Base-by-base conservation (phyloP, 192 early-diverging fungal species). In the Entomortierella beljakovae region DNA sequence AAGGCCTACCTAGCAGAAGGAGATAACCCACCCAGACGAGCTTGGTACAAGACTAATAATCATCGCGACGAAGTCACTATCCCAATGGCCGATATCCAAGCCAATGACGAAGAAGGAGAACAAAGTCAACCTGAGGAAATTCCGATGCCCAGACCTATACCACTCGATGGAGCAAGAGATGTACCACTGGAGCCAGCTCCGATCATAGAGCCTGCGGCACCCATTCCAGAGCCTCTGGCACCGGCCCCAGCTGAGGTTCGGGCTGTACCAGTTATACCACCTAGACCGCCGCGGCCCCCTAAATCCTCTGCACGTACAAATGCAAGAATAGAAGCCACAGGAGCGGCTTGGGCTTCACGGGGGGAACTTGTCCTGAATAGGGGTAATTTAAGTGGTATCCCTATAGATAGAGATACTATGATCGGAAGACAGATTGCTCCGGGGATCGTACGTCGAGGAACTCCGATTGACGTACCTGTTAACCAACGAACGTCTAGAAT, bases 311-410 rank as follows among this genome's bases (percentile, higher is more conserved):
- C 56, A 2, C 56, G 56, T 0, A 32, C 56, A 6, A 57, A 57
- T n/a, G 29, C 56, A 13, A 35, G 33, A 5, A 33, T 57, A 6
- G 33, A 29, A 32, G 56, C 56, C 56, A 34, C 56, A 57, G 56
- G 56, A 32, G 56, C 56, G 56, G 56, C 56, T 57, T 57, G 56
- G 56, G 33, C 37, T 57, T 34, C 29, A 35, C 56, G 56, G 20
- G 56, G 56, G 56, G 56, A 34, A 32, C 13, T 34, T 57, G 56
- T 35, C 32, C 56, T 57, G 37, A 57, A 57, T 57, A 31, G 33
- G 16, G 56, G 56, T 6, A 57, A 57, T 57, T 34, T 57, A 57
- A 34, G 31, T 18, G 29, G 16, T 34, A 22, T 6, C 13, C 35
- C 11, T 50, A 50, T 50, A 25, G 23, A 16, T 25, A 5, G 5